Evolutionary conservation across 2,329 filamentous ascomycete species (phyloP).

Genomic region (Aureobasidium sp.): DNA sequence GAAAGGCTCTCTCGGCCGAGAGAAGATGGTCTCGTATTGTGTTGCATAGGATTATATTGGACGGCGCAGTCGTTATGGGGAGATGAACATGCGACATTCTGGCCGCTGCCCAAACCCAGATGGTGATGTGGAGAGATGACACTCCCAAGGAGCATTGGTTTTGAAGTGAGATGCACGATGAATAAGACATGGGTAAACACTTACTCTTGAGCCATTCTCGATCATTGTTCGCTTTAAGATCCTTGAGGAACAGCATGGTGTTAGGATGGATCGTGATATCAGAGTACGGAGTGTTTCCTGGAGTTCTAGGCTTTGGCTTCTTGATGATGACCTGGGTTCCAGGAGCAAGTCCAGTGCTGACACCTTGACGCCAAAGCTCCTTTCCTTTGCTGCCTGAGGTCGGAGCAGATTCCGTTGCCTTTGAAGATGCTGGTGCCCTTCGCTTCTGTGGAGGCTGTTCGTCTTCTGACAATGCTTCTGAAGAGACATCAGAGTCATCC

Average conservation of each 20-base stretch:
- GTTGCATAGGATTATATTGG: neutral
- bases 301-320: conserved; percentile 52
- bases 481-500: conserved; percentile 34
- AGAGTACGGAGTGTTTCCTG: conserved; percentile 49
- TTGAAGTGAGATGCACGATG: neutral
- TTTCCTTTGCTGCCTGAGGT: conserved; percentile 28
- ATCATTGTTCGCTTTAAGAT: conserved; percentile 52
- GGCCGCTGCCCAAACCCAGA: neutral
- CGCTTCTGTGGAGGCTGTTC: conserved; percentile 15
- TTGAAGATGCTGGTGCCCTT: conserved; percentile 18
- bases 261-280: conserved; percentile 54
- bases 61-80: neutral
- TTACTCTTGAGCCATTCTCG: conserved; percentile 56
- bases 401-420: neutral
- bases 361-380: conserved; percentile 49
- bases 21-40: neutral
- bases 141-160: neutral
- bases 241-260: conserved; percentile 51
- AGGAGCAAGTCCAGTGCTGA: conserved; percentile 46
- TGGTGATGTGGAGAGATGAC: neutral
- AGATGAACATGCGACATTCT: neutral
- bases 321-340: conserved; percentile 54
- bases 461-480: conserved; percentile 22
- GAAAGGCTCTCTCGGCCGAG: neutral
- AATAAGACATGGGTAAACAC: conserved; percentile 14